These are phyloP conservation scores for Microthlaspi erraticum DNA, from an alignment of 345 rosid genomes.

Conservation along the genomic window DNA sequence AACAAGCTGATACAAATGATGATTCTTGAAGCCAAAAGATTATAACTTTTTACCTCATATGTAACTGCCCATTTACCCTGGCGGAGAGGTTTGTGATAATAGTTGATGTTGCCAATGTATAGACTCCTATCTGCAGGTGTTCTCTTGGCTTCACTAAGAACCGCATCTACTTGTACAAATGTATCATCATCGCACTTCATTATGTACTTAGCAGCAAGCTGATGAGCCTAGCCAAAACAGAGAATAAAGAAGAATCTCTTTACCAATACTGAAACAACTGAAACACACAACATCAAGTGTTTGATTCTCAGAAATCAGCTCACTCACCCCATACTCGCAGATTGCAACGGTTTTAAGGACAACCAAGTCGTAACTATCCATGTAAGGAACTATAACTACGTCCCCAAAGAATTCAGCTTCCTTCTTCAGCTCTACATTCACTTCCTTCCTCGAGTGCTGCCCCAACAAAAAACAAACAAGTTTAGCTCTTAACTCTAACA, in stretches of 20 bases:
- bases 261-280: background rate
- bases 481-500: background rate
- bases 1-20: background rate
- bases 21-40: conserved; percentile 4
- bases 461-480: background rate
- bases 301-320: background rate
- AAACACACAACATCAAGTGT: conserved; percentile 3
- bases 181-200: conserved; percentile 96
- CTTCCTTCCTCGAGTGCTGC: conserved; percentile 76
- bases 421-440: conserved; percentile 72
- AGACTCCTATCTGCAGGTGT: conserved; percentile 57
- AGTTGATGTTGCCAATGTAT: conserved; percentile 84
- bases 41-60: conserved; percentile 58
- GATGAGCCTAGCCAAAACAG: conserved; percentile 52
- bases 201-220: conserved; percentile 59
- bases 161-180: conserved; percentile 74
- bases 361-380: conserved; percentile 82
- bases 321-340: conserved; percentile 80
- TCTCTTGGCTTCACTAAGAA: conserved; percentile 61
- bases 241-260: background rate
- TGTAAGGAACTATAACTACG: conserved; percentile 71
- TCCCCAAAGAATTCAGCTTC: conserved; percentile 87
- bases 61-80: conserved; percentile 95
- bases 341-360: conserved; percentile 89
- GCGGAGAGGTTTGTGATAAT: conserved; percentile 80